Base-by-base conservation (phyloP, 345 rosid genomes). In the Aurinia saxatilis region DNA sequence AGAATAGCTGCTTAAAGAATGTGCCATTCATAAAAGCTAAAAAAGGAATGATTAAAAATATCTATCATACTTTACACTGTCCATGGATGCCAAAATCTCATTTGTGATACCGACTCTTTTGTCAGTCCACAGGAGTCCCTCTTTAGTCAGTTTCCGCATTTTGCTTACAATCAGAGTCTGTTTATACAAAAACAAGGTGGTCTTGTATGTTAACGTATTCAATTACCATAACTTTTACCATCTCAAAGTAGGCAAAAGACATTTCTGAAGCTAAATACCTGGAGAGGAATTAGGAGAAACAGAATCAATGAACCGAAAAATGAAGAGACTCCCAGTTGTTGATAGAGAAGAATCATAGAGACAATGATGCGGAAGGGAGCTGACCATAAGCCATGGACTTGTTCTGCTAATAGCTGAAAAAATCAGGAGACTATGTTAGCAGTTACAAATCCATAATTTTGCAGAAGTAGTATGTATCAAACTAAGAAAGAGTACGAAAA, bases 41-140 rank as follows among this genome's bases (percentile, higher is more conserved):
- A 57, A 68, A 11, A 8, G 7, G 2, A 62, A 23, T n/a, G 8
- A 17, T 46, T 57, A 11, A 15, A 21, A 51, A 48, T 52, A 64
- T 63, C n/a, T 51, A 63, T n/a, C 88, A 50, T 82, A 93, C 97
- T 93, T 90, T 74, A 93, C 88, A 13, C 88, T 84, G 51, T 87
- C 97, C 97, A 93, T 93, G 61, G 99, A 85, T 17, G 95, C 83
- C 77, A 93, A 75, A 77, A 93, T 84, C 79, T 90, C 99, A 68
- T 90, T 93, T 73, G 78, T 84, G 71, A 87, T 84, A 66, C 95
- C 78, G 57, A 93, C 96, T 79, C 99, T 84, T 74, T 82, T 84
- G 78, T 87, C 99, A 57, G 99, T 93, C 77, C 91, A 78, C 70
- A 82, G 95, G 76, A 93, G 73, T 48, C 97, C 97, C 73, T 93